Base-by-base conservation (phyloP, 805 yeast genomes). In the Spencermartinsiella europaea region DNA sequence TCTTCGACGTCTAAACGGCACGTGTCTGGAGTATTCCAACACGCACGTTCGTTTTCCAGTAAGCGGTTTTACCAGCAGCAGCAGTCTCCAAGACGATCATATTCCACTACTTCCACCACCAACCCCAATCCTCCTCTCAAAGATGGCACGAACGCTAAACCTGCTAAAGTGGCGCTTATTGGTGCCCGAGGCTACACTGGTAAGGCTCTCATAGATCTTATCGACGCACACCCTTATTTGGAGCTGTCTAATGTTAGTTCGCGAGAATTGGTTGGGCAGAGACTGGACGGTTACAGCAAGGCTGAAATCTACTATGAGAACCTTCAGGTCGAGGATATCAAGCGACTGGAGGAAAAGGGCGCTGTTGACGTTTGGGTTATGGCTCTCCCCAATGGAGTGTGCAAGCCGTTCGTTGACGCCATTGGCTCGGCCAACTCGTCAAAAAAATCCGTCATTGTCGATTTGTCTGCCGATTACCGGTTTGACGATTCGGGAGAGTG, bases 171-270 rank as follows among this genome's bases (percentile, higher is more conserved):
- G 40, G 99, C 96, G 1, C 76, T 93, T 58, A 91, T 93, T 63
- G 99, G 99, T 57, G 99, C 99, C 36, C 83, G 99, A 70, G 99
- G 99, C 25, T 88, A 77, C 70, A 91, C 97, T 16, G 99, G 99
- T 31, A 95, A 86, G 70, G 91, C 91, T 60, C 76, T 93, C 65
- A 88, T 93, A 53, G 77, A 83, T 33, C 74, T 93, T 72, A 85
- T 93, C 53, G 86, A 93, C 67, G 70, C 75, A 42, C 99, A 93
- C 69, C 95, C 95, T 38, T 79, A 78, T 64, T 73, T 93, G 55
- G 97, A 91, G 61, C 69, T 93, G 45, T 76, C 91, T 4, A 95
- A 93, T 63, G 98, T 93, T 45, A 91, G 98, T 1, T 91, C 98
- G 20, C 86, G 99, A 67, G 98, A 93, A 66, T 75, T 93, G 52